Evolutionary conservation across 176 grass and related monocot genomes (phyloP), one percentile per base, ranked within the genome.

Genomic region (Phoenix roebelenii): DNA sequence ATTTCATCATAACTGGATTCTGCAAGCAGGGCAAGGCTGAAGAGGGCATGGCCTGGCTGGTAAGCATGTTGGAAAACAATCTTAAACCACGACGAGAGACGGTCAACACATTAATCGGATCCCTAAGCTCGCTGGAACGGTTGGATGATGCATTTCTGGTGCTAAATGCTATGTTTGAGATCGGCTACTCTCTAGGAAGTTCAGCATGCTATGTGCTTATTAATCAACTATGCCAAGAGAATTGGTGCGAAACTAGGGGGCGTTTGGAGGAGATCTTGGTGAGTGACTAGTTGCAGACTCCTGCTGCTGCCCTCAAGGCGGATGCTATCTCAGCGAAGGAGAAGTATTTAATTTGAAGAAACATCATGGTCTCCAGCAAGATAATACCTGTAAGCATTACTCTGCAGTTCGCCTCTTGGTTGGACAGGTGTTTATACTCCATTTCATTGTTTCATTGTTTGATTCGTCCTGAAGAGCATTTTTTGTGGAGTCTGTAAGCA

Each of bases 31-130:
- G 64, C 9, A 85, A 74, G 76, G 25, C 57, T 39, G 93, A 85
- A 69, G 84, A 88, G 54, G 76, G 78, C 30, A 83, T 97, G 87
- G 51, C 75, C 32, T 97, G 86, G 83, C 68, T 91, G 61, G 83
- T 75, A 19, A 70, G 65, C 52, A 77, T 91, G 87, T 74, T 97
- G 79, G 72, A 70, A 58, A 88, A 76, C 18, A 83, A 91, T 73
- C 80, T 80, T 57, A 97, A 65, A 72, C 93, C 87, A 60, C 67
- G 5, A 49, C 19, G 23, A 52, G 58, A 55, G 30, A 88, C 93
- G 3, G 54, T 85, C 49, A 73, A 83, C 71, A 60, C 5, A 39
- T 64, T 91, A 55, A 63, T 91, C 2, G 49, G 72, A 57, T 73
- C 70, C 4, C 82, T 91, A 23, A 72, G 70, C 51, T 72, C 60